Base-by-base conservation (phyloP, 371 early-diverging fungal genomes). In the Mortierella sp. region DNA sequence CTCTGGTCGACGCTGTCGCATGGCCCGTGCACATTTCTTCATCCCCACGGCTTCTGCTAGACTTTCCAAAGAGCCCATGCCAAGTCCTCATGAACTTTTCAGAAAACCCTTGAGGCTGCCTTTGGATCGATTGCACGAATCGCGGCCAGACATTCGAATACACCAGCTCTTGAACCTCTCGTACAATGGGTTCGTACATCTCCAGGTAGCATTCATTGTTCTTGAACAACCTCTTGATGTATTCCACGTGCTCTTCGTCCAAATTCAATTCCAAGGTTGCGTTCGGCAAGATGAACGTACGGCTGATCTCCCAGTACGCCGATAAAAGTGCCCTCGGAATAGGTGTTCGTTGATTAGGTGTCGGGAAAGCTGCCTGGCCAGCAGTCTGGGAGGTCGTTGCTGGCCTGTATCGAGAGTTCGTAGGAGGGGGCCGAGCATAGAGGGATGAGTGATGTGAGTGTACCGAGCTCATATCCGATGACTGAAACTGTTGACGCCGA, bases 101-200 rank as follows among this genome's bases (percentile, higher is more conserved):
- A 1, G 51, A 28, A 8, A 57, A 26, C 45, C 71, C 63, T 21
- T 60, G 62, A 6, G 69, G 74, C 8, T 59, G 49, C 5, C 48
- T 34, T 39, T 74, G 74, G 14, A 74, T 46, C 26, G 64, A 65
- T 12, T 64, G 65, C 14, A 74, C 65, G 28, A 74, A 74, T 18
- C 69, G 54, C 0, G 69, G 74, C 74, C 74, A 74, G 23, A 74
- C 74, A 42, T 74, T 74, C 39, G 61, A 46, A 39, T 74, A 74
- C 23, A 74, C 69, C 34, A 74, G 38, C 46, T 74, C 69, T 19
- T 68, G 68, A 2, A 74, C 68, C 39, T 64, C 65, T 28, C 30
- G 49, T 27, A 68, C 64, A 0, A 74, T 52, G 5, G 74, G 69
- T 42, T 68, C 74, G 34, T 68, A 74, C 74, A 74, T 74, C 54